Conservation (phyloP, 164 flowering plant genomes). For the Aristolochia contorta region DNA sequence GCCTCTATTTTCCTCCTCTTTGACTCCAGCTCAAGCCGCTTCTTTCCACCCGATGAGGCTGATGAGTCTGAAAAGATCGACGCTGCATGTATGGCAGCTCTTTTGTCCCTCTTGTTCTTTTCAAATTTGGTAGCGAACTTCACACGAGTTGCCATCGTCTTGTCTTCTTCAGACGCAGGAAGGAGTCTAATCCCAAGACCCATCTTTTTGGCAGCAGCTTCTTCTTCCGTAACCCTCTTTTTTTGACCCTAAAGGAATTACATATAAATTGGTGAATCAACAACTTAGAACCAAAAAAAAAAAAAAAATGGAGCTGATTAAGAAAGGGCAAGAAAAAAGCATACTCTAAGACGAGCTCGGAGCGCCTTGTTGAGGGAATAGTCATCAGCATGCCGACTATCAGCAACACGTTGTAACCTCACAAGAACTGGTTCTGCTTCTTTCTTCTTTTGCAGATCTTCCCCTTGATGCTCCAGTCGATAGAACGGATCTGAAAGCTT, state of each 20-base stretch:
- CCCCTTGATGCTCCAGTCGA: constrained; percentile 94
- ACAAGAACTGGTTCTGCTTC: constrained; percentile 89
- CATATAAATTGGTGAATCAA: background rate
- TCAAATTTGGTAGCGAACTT: constrained; percentile 67
- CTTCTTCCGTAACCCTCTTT: constrained; percentile 88
- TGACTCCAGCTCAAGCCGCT: constrained; percentile 42
- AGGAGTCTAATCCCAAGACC: constrained; percentile 76
- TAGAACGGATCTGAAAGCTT: constrained; percentile 93
- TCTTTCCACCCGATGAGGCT: constrained; percentile 25
- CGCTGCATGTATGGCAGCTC: constrained; percentile 59
- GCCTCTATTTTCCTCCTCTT: constrained; percentile 72
- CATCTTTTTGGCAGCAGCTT: constrained; percentile 43
- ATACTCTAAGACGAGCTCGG: constrained; percentile 65
- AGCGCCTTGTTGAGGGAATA: constrained; percentile 76
- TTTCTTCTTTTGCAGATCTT: constrained; percentile 83
- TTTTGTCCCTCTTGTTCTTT: constrained; percentile 51
- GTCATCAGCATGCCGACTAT: constrained; percentile 76
- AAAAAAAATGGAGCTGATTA: background rate
- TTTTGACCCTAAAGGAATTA: constrained; percentile 45
- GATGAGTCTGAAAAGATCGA: constrained; percentile 54
- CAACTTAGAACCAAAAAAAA: background rate
- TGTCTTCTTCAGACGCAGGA: constrained; percentile 59
- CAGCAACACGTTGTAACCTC: constrained; percentile 82
- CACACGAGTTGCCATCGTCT: constrained; percentile 41
- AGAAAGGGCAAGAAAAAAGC: background rate